Evolutionary conservation across 768 basidiomycete species (phyloP).

Genomic region (Paxillus involutus): DNA sequence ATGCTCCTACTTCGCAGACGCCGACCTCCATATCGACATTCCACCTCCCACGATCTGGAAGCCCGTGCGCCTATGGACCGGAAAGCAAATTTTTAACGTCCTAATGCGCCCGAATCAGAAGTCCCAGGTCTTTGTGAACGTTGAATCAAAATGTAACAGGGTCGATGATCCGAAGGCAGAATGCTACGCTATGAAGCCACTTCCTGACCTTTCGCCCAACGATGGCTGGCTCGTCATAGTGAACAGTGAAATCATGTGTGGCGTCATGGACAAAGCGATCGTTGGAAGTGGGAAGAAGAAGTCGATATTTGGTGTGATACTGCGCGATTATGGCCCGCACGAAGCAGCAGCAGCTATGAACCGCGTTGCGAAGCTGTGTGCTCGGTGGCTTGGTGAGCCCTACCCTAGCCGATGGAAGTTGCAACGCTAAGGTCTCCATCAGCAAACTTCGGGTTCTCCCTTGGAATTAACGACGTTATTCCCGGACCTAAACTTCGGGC

Average conservation of each 20-base stretch:
- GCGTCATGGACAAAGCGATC: slow-evolving; percentile 97
- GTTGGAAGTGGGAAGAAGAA: slow-evolving; percentile 99
- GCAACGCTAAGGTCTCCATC: slow-evolving; percentile 13
- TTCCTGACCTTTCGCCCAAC: slow-evolving; percentile 89
- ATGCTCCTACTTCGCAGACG: slow-evolving; percentile 92
- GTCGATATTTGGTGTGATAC: slow-evolving; percentile 96
- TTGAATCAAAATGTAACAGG: slow-evolving; percentile 94
- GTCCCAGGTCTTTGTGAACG: slow-evolving; percentile 85
- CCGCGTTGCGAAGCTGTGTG: slow-evolving; percentile 91
- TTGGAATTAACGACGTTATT: slow-evolving; percentile 98
- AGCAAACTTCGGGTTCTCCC: slow-evolving; percentile 97
- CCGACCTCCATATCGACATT: slow-evolving; percentile 88
- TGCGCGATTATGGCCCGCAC: slow-evolving; percentile 94
- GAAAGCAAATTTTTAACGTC: slow-evolving; percentile 97
- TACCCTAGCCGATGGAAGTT: not conserved
- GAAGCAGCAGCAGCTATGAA: slow-evolving; percentile 97
- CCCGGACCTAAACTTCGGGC: slow-evolving; percentile 81
- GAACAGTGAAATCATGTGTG: slow-evolving; percentile 99
- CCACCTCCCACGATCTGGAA: slow-evolving; percentile 95
- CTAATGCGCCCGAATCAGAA: slow-evolving; percentile 92
- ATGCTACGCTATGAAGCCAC: slow-evolving; percentile 65
- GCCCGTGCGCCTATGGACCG: slow-evolving; percentile 92
- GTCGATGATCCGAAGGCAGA: slow-evolving; percentile 70
- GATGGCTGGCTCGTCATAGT: slow-evolving; percentile 97
- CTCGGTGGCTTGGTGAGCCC: slow-evolving; percentile 81